Conservation (phyloP, 2,329 filamentous ascomycete species). For the Fusarium agapanthi region DNA sequence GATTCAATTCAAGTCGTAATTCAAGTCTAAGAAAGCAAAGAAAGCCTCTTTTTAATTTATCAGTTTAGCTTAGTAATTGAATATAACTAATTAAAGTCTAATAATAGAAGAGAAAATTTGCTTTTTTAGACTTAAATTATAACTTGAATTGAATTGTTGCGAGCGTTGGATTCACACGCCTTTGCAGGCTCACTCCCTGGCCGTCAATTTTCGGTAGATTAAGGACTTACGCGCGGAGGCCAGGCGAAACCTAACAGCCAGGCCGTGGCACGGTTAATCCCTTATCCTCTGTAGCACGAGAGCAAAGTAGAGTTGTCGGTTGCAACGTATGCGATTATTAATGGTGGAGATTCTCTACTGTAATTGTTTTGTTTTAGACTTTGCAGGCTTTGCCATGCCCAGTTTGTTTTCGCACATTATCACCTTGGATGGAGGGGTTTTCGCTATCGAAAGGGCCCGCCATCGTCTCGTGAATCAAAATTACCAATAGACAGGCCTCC, state of each 20-base stretch:
- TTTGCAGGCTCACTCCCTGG: not conserved
- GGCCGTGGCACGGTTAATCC: conserved; percentile 1
- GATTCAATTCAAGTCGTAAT: too few species aligned
- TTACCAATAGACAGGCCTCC: not conserved
- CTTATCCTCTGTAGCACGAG: not conserved
- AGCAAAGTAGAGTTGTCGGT: not conserved
- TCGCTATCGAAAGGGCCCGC: not conserved
- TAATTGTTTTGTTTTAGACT: not conserved
- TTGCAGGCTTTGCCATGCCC: not conserved
- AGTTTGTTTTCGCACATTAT: not conserved
- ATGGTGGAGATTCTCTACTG: conserved; percentile 1
- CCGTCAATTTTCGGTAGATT: conserved; percentile 9
- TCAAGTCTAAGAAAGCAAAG: too few species aligned
- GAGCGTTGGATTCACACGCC: not conserved
- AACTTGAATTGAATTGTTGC: too few species aligned
- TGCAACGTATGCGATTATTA: conserved; percentile 15
- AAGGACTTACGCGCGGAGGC: conserved; percentile 28
- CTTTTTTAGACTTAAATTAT: too few species aligned
- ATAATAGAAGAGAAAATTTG: too few species aligned
- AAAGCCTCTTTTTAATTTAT: too few species aligned
- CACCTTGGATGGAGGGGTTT: not conserved
- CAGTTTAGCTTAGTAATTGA: too few species aligned
- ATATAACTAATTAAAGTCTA: too few species aligned
- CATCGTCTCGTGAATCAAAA: conserved; percentile 4
- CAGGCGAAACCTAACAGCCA: conserved; percentile 30